Base-by-base conservation (phyloP, 306 rosid species). In the Vachellia collinsii region DNA sequence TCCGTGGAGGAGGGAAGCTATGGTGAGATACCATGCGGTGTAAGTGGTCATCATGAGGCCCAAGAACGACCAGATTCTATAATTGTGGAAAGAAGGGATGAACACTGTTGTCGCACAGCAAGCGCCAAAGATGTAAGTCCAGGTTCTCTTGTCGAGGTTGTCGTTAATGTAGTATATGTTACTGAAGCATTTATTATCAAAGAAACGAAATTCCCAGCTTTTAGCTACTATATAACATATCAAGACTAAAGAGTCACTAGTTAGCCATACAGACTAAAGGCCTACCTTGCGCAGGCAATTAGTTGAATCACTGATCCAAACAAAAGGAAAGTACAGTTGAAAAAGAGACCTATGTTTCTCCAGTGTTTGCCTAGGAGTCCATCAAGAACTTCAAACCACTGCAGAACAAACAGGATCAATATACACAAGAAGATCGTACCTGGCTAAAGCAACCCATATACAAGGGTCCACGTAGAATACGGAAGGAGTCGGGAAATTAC, bases 311-410 rank as follows among this genome's bases (percentile, higher is more conserved):
- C 94, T 72, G 94, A 91, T 82, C 94, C 94, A 68, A 89, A 91
- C 14, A 91, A 91, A 53, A 91, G 94, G 79, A 91, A 91, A 8
- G 94, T 89, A 78, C 94, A 91, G 80, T 91, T 91, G 89, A 91
- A 91, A 68, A 91, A 84, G 58, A 91, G 89, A 70, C 94, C 94
- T 34, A 25, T 47, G 37, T 91, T 91, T 78, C 94, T 91, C 94
- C 94, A 91, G 25, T 91, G 92, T 59, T 91, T 91, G 50, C 94
- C 94, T 50, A 89, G 68, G 48, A 91, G 89, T 22, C 94, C 94
- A 75, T 91, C 94, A 74, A 91, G 92, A 82, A 91, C 94, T 81
- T 91, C 94, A 86, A 91, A 91, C 94, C 94, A 91, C 94, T 91
- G 84, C 67, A 73, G 16, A 43, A 47, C 20, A 62, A 83, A 13